These are phyloP conservation scores for Phialocephala sp. DNA, from an alignment of 2,329 filamentous ascomycete genomes.

Conservation along the genomic window DNA sequence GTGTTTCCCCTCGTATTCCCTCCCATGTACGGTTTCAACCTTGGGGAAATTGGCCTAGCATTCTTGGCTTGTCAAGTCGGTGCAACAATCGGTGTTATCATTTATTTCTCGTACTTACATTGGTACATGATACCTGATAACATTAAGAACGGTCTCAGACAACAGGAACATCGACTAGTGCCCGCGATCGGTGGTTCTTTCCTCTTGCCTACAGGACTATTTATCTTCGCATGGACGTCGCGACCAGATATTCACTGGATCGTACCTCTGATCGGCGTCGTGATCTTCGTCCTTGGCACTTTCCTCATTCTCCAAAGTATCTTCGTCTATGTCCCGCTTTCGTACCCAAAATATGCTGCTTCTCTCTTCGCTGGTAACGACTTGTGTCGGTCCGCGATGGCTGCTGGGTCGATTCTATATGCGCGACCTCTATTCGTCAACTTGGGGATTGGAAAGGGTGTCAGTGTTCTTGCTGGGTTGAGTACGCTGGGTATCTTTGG, in stretches of 20 bases:
- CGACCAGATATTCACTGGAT: slow-evolving; percentile 59
- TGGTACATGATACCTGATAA: slow-evolving; percentile 58
- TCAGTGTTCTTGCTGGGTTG: slow-evolving; percentile 57
- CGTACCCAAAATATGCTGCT: slow-evolving; percentile 57
- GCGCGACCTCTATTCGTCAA: slow-evolving; percentile 62
- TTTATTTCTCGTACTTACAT: slow-evolving; percentile 47
- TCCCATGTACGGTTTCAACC: slow-evolving; percentile 61
- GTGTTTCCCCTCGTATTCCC: slow-evolving; percentile 67
- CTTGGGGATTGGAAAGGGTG: slow-evolving; percentile 61
- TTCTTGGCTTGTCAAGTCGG: slow-evolving; percentile 63
- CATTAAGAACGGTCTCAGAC: slow-evolving; percentile 52
- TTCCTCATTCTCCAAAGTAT: slow-evolving; percentile 58
- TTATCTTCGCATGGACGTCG: slow-evolving; percentile 59
- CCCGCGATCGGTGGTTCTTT: slow-evolving; percentile 59
- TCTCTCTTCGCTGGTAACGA: slow-evolving; percentile 54
- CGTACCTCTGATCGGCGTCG: slow-evolving; percentile 58
- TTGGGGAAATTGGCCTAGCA: slow-evolving; percentile 61
- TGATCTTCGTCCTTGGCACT: slow-evolving; percentile 55
- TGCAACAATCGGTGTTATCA: slow-evolving; percentile 53
- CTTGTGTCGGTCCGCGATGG: slow-evolving; percentile 45
- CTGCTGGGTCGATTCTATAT: slow-evolving; percentile 62
- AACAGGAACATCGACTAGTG: slow-evolving; percentile 58
- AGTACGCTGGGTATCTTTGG: slow-evolving; percentile 57
- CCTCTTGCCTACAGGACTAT: slow-evolving; percentile 61
- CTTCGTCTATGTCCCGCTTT: slow-evolving; percentile 61